Conservation (phyloP, 148 eudicot genomes). For the Talinum fruticosum region DNA sequence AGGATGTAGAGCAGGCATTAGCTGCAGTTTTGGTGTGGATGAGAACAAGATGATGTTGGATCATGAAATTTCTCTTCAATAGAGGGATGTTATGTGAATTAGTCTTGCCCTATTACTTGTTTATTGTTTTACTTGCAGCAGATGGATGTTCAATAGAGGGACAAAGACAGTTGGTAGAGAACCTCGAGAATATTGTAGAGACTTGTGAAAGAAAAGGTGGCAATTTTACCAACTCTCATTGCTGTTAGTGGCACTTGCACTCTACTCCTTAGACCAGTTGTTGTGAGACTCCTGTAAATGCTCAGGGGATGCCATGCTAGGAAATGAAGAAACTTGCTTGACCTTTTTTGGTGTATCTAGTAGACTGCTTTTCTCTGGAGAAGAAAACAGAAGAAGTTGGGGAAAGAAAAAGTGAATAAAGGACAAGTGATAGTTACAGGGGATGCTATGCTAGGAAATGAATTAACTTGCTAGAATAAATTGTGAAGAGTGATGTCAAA, state of each 20-base stretch:
- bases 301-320: background rate
- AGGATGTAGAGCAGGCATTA: background rate
- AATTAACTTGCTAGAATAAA: background rate
- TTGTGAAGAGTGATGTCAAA: background rate
- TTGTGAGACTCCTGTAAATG: background rate
- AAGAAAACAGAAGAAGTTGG: background rate
- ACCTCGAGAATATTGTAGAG: background rate
- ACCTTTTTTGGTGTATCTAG: background rate
- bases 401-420: background rate
- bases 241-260: background rate
- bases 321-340: no score
- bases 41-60: background rate
- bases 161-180: background rate
- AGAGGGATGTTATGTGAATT: background rate
- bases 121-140: background rate
- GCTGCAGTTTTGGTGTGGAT: background rate
- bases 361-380: background rate
- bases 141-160: background rate
- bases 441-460: background rate
- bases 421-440: background rate
- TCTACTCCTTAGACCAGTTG: background rate
- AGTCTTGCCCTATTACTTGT: background rate
- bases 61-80: background rate
- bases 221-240: no score
- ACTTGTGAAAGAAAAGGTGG: background rate